Base-by-base conservation (phyloP, 1,139 yeast genomes). In the Magnusiomyces suaveolens region DNA sequence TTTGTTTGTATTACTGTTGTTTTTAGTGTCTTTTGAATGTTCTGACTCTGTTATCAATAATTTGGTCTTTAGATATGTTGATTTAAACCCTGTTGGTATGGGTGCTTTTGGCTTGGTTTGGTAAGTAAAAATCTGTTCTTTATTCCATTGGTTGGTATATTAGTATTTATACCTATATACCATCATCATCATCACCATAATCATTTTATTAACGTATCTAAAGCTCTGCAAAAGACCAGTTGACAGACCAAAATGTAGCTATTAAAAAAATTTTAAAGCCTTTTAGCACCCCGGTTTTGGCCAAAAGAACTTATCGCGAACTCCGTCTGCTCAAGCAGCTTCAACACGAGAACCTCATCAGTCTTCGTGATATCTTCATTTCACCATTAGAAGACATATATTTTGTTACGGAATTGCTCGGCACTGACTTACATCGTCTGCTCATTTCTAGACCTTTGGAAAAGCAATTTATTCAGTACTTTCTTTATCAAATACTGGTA, bases 41-140 rank as follows among this genome's bases (percentile, higher is more conserved):
- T 29, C 12, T 23, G 25, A 48, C 51, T 18, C 20, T 36, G 16
- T 25, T 50, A 16, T 24, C 43, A 12, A 33, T 44, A 81, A n/a
- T n/a, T n/a, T n/a, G n/a, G n/a, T n/a, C n/a, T n/a, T n/a, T 65
- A 74, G 96, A 61, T 92, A 92, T 72, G 81, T 89, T 23, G 96
- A 92, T 66, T 77, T 92, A 60, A 92, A 89, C 65, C 98, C 98
- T 2, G 97, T 92, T 52, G 98, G 98, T 1, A 92, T 92, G 98
- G 98, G 98, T 39, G 98, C 98, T 12, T 92, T 92, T 67, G 98
- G 98, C 6, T 79, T 92, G 43, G 99, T 92, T 50, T 92, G 99
- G 69, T 66, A 63, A 26, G 67, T 56, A 29, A 16, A 23, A 14
- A 10, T 43, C 18, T 8, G 12, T 43, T 43, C 8, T 8, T 8